Evolutionary conservation across 768 basidiomycete species (phyloP), one percentile per base, ranked within the genome.

Genomic region (Goffeauzyma gilvescens): DNA sequence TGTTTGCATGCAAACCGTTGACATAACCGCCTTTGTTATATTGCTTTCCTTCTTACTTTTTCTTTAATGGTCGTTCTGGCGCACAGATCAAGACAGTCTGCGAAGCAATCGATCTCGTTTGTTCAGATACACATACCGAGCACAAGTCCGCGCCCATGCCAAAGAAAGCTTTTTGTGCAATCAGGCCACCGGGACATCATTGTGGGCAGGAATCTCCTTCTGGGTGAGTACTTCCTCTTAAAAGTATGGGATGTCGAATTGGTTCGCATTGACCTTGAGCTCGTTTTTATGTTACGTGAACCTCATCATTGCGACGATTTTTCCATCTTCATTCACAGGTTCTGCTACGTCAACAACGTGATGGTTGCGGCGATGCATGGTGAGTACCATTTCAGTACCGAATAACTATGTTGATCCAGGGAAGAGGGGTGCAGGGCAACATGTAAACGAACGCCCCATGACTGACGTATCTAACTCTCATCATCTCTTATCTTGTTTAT

Each of bases 321-420:
- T n/a, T n/a, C n/a, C n/a, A n/a, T n/a, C n/a, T 15, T 12, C 20
- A n/a, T 7, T 3, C 3, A 31, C 27, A 60, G 60, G 0, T 96
- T 95, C 60, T 95, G 90, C 62, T 93, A 89, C 52, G 72, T 93
- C 23, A 95, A 95, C 51, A 98, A 96, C 55, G 81, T 93, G 0
- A 78, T 79, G 0, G 72, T 95, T 3, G 87, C 72, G 0, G 86
- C 86, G 24, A 84, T 85, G 12, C 84, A 95, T 57, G 89, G 86
- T 86, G 52, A 30, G 69, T 45, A 10, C n/a, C n/a, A n/a, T n/a
- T n/a, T 8, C n/a, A n/a, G n/a, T n/a, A n/a, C n/a, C n/a, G n/a
- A n/a, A n/a, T n/a, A n/a, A n/a, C n/a, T n/a, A n/a, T n/a, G n/a
- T n/a, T n/a, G n/a, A n/a, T n/a, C n/a, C n/a, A n/a, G n/a, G n/a